Conservation (phyloP, 2,329 filamentous ascomycete genomes). For the Apiospora phragmitis region DNA sequence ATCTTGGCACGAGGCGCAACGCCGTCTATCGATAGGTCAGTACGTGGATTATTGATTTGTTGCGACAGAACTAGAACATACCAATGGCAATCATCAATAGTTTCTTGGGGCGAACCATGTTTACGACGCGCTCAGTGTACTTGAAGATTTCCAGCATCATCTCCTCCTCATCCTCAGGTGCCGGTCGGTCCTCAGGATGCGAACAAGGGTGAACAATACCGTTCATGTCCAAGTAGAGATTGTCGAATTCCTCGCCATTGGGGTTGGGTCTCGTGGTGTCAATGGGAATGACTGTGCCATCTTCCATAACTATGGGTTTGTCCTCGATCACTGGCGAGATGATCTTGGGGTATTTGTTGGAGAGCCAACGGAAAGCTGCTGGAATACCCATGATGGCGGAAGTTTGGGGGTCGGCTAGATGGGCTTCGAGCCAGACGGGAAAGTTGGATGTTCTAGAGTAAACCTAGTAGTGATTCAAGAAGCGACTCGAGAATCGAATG, state of each 20-base stretch:
- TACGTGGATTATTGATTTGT: constrained; percentile 19
- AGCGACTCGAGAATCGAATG: not conserved
- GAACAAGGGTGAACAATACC: constrained; percentile 99
- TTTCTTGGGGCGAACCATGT: constrained; percentile 96
- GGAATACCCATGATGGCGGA: constrained; percentile 77
- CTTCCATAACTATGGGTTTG: constrained; percentile 72
- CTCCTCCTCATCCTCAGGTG: constrained; percentile 92
- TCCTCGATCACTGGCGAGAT: constrained; percentile 90
- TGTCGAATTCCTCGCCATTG: constrained; percentile 97
- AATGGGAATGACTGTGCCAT: constrained; percentile 81
- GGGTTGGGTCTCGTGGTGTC: constrained; percentile 85
- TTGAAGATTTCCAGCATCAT: constrained; percentile 99
- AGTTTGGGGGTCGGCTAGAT: not conserved
- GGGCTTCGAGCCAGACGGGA: not conserved
- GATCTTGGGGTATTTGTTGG: constrained; percentile 96
- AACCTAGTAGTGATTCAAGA: not conserved
- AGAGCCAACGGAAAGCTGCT: constrained; percentile 94
- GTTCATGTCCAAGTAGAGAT: constrained; percentile 98
- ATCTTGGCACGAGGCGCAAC: constrained; percentile 98
- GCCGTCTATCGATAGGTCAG: constrained; percentile 63
- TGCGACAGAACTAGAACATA: constrained; percentile 43
- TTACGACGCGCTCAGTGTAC: constrained; percentile 98
- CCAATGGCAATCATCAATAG: constrained; percentile 96
- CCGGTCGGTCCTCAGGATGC: constrained; percentile 89
- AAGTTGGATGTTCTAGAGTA: not conserved